phyloP scores from a whole-genome alignment of 176 grass and related monocot species.

The Carex pumila region DNA sequence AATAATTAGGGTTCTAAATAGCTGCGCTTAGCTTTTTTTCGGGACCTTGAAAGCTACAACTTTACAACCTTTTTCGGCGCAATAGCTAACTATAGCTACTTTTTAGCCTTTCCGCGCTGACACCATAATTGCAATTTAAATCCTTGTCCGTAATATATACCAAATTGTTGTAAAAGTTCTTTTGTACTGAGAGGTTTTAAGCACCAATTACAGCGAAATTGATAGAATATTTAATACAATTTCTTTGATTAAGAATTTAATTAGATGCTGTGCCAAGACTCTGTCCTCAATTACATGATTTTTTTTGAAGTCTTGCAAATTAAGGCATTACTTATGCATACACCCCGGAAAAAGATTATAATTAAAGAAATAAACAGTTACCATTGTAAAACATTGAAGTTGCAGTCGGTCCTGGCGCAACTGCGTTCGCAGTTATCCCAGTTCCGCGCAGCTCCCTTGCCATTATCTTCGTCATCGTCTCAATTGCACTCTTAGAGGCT shows the following conservation, averaged over 20 bases:
- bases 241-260: neutral
- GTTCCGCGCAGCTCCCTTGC: slow-evolving; percentile 42
- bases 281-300: neutral
- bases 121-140: too few relatives aligned
- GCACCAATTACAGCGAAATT: neutral
- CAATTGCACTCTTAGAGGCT: slow-evolving; percentile 41
- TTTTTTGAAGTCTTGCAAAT: neutral
- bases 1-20: too few relatives aligned
- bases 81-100: too few relatives aligned
- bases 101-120: too few relatives aligned
- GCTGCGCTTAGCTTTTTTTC: too few relatives aligned
- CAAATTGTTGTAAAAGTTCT: neutral
- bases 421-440: slow-evolving; percentile 41
- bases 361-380: neutral
- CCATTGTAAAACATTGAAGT: slow-evolving; percentile 52
- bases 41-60: too few relatives aligned
- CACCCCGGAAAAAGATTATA: neutral
- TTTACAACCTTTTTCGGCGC: too few relatives aligned
- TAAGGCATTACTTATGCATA: neutral
- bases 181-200: neutral
- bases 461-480: slow-evolving; percentile 46
- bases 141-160: neutral
- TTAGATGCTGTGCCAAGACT: neutral
- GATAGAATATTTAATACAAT: neutral
- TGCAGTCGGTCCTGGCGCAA: slow-evolving; percentile 45